A percentile compares a stretch with the other conserved stretches of the same genome.
Conservation (phyloP, 192 early-diverging fungal genomes). For the Lunasporangiospora selenospora region DNA sequence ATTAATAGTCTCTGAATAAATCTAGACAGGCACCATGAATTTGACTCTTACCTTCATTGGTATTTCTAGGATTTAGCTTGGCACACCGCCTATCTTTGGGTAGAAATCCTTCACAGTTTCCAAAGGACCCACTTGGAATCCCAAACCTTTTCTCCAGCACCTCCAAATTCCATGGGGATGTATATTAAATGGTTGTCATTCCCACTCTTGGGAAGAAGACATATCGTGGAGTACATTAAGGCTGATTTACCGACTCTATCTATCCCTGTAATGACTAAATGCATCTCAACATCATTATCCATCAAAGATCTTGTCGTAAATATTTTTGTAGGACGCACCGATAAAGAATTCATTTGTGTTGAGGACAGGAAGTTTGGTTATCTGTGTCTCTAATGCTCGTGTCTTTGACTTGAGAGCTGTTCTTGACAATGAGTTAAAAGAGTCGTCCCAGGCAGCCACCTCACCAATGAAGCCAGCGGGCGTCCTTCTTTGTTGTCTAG, state of each 20-base stretch:
- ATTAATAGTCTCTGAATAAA: too few relatives aligned
- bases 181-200: slow-evolving; percentile 10
- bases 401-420: not conserved
- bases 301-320: not conserved
- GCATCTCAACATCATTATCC: not conserved
- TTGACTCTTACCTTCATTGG: slow-evolving; percentile 1
- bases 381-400: slow-evolving; percentile 6
- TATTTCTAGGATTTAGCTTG: slow-evolving; percentile 6
- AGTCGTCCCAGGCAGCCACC: not conserved
- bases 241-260: slow-evolving; percentile 27
- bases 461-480: slow-evolving; percentile 6
- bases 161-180: slow-evolving; percentile 16
- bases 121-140: slow-evolving; percentile 1
- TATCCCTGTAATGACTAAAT: slow-evolving; percentile 17
- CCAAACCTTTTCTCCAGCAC: not conserved
- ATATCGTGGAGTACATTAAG: slow-evolving; percentile 23
- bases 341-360: slow-evolving; percentile 11
- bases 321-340: slow-evolving; percentile 6
- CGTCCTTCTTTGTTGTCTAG: slow-evolving; percentile 27
- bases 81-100: slow-evolving; percentile 9
- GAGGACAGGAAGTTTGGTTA: slow-evolving; percentile 2
- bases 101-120: slow-evolving; percentile 12
- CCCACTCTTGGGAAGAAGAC: slow-evolving; percentile 20
- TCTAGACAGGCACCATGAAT: too few relatives aligned
- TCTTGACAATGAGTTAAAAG: not conserved